These are phyloP conservation scores for Chaetomium strumarium DNA, from an alignment of 2,329 filamentous ascomycete species.

Conservation along the genomic window DNA sequence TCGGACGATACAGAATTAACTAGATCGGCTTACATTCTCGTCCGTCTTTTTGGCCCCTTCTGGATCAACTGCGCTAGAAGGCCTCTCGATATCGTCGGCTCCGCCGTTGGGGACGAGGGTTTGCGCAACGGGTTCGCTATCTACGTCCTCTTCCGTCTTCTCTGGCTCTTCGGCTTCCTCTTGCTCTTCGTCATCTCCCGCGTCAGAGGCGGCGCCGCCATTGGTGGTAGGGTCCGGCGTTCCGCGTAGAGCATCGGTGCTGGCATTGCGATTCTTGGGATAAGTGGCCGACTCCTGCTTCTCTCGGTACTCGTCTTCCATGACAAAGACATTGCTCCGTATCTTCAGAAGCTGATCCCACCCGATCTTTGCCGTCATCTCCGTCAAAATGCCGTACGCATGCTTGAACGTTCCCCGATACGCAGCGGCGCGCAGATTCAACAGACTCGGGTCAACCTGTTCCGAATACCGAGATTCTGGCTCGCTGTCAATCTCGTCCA, in stretches of 20 bases:
- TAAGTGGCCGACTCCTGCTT: constrained; percentile 56
- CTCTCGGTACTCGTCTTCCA: constrained; percentile 98
- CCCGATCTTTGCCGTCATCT: constrained; percentile 93
- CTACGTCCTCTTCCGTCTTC: constrained; percentile 29
- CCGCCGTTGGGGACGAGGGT: constrained; percentile 32
- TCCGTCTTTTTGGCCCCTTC: constrained; percentile 67
- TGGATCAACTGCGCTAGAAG: constrained; percentile 70
- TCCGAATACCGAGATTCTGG: constrained; percentile 75
- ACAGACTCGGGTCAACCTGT: constrained; percentile 77
- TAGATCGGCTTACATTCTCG: constrained; percentile 53
- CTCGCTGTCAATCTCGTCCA: constrained; percentile 95
- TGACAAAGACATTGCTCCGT: constrained; percentile 94
- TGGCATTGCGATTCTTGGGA: constrained; percentile 61
- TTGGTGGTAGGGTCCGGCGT: constrained; percentile 57
- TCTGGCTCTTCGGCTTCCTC: constrained; percentile 19
- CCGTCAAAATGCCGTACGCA: constrained; percentile 87
- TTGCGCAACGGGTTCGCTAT: constrained; percentile 25
- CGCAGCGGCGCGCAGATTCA: constrained; percentile 77
- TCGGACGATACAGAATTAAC: neutral
- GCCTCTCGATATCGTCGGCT: constrained; percentile 59
- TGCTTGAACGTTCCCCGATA: constrained; percentile 96
- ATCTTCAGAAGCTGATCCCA: constrained; percentile 96
- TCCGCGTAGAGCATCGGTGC: constrained; percentile 70
- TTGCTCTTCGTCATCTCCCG: constrained; percentile 24
- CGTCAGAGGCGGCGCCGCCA: constrained; percentile 32